Percentiles rank a stretch among this genome's conserved stretches.
Evolutionary conservation across 108 stramenopile genomes (phyloP).

Genomic region (Pseudonitzschia pungens): DNA sequence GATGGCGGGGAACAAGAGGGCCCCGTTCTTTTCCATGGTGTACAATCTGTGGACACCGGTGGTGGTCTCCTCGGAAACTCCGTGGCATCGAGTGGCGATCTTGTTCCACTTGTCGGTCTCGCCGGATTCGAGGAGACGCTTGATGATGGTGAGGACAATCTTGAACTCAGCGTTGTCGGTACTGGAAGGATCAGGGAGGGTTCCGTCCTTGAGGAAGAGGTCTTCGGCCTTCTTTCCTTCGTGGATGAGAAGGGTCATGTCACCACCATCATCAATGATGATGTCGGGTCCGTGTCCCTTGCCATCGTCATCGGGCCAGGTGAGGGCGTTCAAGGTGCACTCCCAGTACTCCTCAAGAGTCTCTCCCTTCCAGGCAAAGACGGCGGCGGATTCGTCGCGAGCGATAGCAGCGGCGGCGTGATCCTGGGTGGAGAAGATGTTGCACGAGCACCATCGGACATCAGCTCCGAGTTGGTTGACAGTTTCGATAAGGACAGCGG

Average conservation of each 20-base stretch:
- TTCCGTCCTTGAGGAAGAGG: constrained; percentile 93
- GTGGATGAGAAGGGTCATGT: constrained; percentile 99
- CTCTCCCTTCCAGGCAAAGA: constrained; percentile 99
- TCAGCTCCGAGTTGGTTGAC: constrained; percentile 95
- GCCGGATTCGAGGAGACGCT: constrained; percentile 91
- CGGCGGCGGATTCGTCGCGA: constrained; percentile 95
- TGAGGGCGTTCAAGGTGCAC: constrained; percentile 97
- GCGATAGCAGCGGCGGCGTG: constrained; percentile 99
- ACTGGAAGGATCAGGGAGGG: constrained; percentile 94
- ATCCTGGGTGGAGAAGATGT: constrained; percentile 99
- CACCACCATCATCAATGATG: constrained; percentile 99
- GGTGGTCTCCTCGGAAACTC: constrained; percentile 99
- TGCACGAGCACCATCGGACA: constrained; percentile 99
- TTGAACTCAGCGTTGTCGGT: constrained; percentile 99
- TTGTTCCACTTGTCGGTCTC: constrained; percentile 98
- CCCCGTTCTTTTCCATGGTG: constrained; percentile 97
- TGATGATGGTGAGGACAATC: constrained; percentile 97
- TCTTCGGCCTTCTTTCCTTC: constrained; percentile 99
- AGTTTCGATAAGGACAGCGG: constrained; percentile 99
- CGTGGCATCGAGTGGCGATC: constrained; percentile 92
- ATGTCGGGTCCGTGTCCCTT: constrained; percentile 98
- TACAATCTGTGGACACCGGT: constrained; percentile 99
- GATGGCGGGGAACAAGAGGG: constrained; percentile 99
- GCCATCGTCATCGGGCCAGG: constrained; percentile 96
- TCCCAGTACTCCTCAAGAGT: constrained; percentile 99